Evolutionary conservation across 176 grass and related monocot genomes (phyloP), one percentile per base, ranked within the genome.

Genomic region (Stipa capillata): DNA sequence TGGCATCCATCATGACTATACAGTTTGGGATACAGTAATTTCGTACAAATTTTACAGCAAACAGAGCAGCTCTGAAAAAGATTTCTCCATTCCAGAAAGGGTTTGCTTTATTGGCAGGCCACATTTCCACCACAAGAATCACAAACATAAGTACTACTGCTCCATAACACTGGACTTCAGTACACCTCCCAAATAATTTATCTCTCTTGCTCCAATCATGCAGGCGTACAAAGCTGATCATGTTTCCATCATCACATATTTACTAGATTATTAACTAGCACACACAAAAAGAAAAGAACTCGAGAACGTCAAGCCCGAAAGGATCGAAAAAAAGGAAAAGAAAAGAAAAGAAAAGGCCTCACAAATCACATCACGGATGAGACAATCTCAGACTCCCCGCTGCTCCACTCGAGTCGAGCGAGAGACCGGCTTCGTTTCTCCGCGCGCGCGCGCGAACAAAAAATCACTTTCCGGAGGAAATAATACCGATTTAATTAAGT

Each of bases 371-470:
- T 85, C 87, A 77, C 64, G 87, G 65, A 81, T 89, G 87, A 85
- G 77, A 85, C 82, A 89, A 85, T 70, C 87, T 77, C 63, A 60
- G 54, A 45, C 82, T 77, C 51, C n/a, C 21, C 8, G 35, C 55
- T 80, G 35, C 54, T 78, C 61, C 32, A 77, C 69, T 53, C 67
- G 43, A 51, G 68, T 40, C 33, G n/a, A n/a, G 29, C 69, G 69
- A 49, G 54, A 16, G n/a, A n/a, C n/a, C 84, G 78, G 82, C 83
- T 68, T 63, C 88, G 68, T 67, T 83, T 91, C 81, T 84, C 91
- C n/a, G n/a, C n/a, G n/a, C 88, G 85, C 75, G 86, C 88, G 82
- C 62, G 86, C 88, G 82, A 87, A n/a, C n/a, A n/a, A n/a, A 91
- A 82, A 85, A 64, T 51, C 82, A 91, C 88, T 85, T 86, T 54